These are phyloP conservation scores for Puccinia brachypodii DNA, from an alignment of 1,284 basidiomycete genomes.

Conservation along the genomic window DNA sequence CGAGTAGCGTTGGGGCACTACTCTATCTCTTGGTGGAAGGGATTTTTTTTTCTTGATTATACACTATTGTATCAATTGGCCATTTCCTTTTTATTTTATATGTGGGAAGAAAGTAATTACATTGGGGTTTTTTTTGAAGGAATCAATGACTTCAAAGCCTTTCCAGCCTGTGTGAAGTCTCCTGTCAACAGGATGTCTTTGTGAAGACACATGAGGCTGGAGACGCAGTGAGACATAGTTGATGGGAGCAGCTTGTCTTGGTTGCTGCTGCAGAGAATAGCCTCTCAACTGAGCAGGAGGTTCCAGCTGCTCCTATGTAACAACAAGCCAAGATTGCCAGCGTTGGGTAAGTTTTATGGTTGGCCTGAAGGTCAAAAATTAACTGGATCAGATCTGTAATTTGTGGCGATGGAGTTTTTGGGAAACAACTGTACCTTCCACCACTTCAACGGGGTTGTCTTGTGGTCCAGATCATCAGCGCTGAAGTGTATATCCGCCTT, in stretches of 20 bases:
- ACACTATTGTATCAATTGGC: no score
- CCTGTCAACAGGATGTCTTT: not conserved
- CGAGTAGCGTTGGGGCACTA: no score
- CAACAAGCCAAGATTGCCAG: not conserved
- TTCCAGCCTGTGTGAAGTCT: not conserved
- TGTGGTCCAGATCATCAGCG: not conserved
- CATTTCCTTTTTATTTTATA: no score
- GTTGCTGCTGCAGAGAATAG: constrained; percentile 11
- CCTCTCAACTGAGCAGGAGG: not conserved
- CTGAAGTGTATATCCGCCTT: not conserved
- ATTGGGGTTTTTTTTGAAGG: not conserved
- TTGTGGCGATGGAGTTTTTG: not conserved
- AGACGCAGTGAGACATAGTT: not conserved
- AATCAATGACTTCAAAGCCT: not conserved
- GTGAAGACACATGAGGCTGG: not conserved
- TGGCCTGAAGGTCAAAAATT: not conserved
- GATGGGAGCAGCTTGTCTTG: not conserved
- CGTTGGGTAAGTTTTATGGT: not conserved
- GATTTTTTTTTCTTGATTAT: no score
- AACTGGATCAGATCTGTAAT: not conserved
- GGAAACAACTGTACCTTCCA: constrained; percentile 2
- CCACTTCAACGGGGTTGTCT: not conserved
- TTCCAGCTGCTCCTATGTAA: not conserved
- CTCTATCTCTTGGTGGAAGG: no score
- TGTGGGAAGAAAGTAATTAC: no score